Evolutionary conservation across 805 yeast genomes (phyloP).

Genomic region (Saturnispora galanensis): DNA sequence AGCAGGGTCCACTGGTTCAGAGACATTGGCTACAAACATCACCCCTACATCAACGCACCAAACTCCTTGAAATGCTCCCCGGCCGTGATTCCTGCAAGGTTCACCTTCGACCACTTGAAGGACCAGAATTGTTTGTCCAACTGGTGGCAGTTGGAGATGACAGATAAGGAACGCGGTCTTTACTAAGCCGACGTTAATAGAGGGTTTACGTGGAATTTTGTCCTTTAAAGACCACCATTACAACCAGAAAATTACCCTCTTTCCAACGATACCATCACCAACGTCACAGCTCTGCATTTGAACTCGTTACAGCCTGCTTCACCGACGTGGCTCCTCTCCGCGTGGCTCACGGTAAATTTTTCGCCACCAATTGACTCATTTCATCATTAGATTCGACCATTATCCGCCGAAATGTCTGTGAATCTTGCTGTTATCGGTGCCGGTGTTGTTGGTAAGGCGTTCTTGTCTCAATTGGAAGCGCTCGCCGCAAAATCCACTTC

Average conservation of each 20-base stretch:
- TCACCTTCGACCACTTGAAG: constrained; percentile 43
- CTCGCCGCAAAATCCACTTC: constrained; percentile 34
- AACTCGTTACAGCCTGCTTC: too few relatives aligned
- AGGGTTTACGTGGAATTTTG: background rate
- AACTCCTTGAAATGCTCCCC: constrained; percentile 35
- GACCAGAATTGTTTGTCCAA: constrained; percentile 67
- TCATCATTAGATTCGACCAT: background rate
- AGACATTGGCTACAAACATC: constrained; percentile 70
- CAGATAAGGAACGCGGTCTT: constrained; percentile 16
- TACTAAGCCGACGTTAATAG: constrained; percentile 13
- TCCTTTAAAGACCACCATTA: background rate
- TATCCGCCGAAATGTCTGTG: constrained; percentile 35
- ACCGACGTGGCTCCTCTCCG: too few relatives aligned
- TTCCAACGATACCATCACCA: background rate
- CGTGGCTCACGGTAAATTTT: too few relatives aligned
- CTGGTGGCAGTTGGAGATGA: constrained; percentile 48
- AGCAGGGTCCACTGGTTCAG: constrained; percentile 74
- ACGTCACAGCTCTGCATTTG: too few relatives aligned
- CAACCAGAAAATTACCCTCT: background rate
- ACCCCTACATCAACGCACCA: constrained; percentile 74
- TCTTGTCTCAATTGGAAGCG: constrained; percentile 66
- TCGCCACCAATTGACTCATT: background rate
- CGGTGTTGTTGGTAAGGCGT: constrained; percentile 93
- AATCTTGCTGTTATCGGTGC: constrained; percentile 74
- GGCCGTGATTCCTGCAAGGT: constrained; percentile 43